Percentiles rank a stretch among this genome's conserved stretches.
phyloP scores from a whole-genome alignment of 768 basidiomycete species.

The Boletus vermiculosoides region DNA sequence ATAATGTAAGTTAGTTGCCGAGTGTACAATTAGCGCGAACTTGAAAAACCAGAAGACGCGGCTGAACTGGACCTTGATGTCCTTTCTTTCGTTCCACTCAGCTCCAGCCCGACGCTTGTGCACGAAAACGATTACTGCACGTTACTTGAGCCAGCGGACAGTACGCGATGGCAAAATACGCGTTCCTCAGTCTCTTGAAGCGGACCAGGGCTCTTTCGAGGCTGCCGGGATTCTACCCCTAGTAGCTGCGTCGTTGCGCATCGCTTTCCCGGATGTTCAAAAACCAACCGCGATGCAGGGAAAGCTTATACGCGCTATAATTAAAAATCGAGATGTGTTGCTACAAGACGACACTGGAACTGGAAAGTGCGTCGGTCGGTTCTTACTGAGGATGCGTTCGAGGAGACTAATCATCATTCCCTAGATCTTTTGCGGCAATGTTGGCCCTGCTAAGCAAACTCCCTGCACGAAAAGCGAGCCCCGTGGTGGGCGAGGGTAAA shows the following conservation, averaged over 20 bases:
- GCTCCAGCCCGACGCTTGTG: conserved; percentile 20
- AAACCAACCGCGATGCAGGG: conserved; percentile 59
- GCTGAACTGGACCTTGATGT: conserved; percentile 29
- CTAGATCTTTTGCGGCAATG: conserved; percentile 70
- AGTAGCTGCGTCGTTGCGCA: conserved; percentile 48
- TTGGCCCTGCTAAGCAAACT: conserved; percentile 64
- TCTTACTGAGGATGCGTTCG: not conserved
- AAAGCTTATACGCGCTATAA: conserved; percentile 59
- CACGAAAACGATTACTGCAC: conserved; percentile 17
- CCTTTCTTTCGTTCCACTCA: conserved; percentile 12
- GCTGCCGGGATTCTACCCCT: conserved; percentile 50
- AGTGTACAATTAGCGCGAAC: not conserved
- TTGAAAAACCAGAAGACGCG: not conserved
- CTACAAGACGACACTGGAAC: conserved; percentile 72
- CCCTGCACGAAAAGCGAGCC: conserved; percentile 30
- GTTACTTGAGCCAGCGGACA: conserved; percentile 30
- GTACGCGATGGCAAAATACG: not conserved
- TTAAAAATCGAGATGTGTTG: conserved; percentile 57
- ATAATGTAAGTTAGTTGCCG: conserved; percentile 9
- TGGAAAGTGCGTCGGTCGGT: conserved; percentile 60
- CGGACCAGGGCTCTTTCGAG: conserved; percentile 39
- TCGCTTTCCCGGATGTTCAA: conserved; percentile 61
- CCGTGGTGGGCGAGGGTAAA: conserved; percentile 15
- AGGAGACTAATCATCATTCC: conserved; percentile 1
- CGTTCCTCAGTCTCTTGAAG: not conserved